phyloP scores from a whole-genome alignment of 2,329 filamentous ascomycete genomes.

The Rhexocercosporidium sp. region DNA sequence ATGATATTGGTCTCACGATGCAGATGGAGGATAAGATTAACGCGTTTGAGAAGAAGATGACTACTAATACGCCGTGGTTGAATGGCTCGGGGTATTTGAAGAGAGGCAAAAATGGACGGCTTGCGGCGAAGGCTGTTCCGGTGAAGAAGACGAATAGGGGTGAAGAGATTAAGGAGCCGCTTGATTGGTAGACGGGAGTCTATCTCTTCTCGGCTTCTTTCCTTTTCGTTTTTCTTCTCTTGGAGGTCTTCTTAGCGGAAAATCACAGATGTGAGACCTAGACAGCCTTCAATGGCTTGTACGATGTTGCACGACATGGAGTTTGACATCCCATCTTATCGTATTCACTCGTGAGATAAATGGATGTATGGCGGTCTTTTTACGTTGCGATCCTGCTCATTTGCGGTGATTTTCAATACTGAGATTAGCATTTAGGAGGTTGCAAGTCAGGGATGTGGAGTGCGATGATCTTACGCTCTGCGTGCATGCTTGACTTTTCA shows the following conservation, averaged over 20 bases:
- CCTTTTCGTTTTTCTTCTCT: slow-evolving; percentile 1
- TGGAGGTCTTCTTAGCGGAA: background rate
- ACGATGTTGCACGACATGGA: slow-evolving; percentile 8
- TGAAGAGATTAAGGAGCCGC: slow-evolving; percentile 80
- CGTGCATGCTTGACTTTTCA: background rate
- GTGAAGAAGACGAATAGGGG: slow-evolving; percentile 90
- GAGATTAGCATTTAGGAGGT: too few species aligned
- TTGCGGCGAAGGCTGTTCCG: slow-evolving; percentile 65
- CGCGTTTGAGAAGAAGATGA: slow-evolving; percentile 79
- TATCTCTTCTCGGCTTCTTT: background rate
- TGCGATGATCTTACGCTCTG: background rate
- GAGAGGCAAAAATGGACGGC: slow-evolving; percentile 58
- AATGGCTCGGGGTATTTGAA: slow-evolving; percentile 84
- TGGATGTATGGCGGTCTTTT: background rate
- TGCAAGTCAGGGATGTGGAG: too few species aligned
- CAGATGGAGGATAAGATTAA: slow-evolving; percentile 89
- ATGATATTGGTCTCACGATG: slow-evolving; percentile 95
- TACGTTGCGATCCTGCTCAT: too few species aligned
- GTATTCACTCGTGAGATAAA: background rate
- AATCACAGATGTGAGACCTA: background rate
- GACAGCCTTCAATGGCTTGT: background rate
- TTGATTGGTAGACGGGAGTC: slow-evolving; percentile 74
- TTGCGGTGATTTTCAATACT: too few species aligned
- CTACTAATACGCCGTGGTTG: slow-evolving; percentile 84
- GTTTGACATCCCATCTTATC: background rate